Base-by-base conservation (phyloP, 2,329 filamentous ascomycete species). In the Ceratocystis huliohia region DNA sequence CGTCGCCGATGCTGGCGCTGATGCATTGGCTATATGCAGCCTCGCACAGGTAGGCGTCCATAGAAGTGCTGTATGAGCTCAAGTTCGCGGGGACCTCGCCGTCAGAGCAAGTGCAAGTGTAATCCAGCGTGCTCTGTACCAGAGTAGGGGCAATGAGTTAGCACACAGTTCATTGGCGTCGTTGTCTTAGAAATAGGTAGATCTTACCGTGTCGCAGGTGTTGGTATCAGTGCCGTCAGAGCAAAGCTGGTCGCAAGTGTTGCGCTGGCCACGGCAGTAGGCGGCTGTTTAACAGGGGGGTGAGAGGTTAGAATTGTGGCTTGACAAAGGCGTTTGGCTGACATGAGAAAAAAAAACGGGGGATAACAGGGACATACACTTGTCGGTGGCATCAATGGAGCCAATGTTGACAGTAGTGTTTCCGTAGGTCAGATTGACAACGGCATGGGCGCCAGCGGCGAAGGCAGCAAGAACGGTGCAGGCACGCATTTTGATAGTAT, bases 11-110 rank as follows among this genome's bases (percentile, higher is more conserved):
- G 71, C 79, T 78, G 59, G 72, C 67, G 1, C 48, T 57, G 70
- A 78, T 81, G 75, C 82, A 85, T 68, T 79, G 74, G 30, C 71
- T 69, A 73, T 76, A 82, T 50, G 81, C 78, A 68, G 76, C 68
- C 66, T 78, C 30, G 76, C 82, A 85, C 71, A 82, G 78, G 71
- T 80, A 83, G 66, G 75, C 77, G 61, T 78, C 78, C 70, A 84
- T 74, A 2, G 81, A 82, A 75, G 83, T 78, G 62, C 69, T 70
- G 75, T 82, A 84, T 73, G 80, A 78, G 73, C 82, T 75, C 59
- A 84, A 77, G 67, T 79, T 80, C 15, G 82, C 81, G 5, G 76
- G 75, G 61, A 76, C 78, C 71, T 73, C 74, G 73, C 83, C 82
- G 69, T 73, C 71, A 44, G 72, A 65, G 76, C 82, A 84, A 17